Base-by-base conservation (phyloP, 2,329 filamentous ascomycete species). In the Didymella keratinophila region DNA sequence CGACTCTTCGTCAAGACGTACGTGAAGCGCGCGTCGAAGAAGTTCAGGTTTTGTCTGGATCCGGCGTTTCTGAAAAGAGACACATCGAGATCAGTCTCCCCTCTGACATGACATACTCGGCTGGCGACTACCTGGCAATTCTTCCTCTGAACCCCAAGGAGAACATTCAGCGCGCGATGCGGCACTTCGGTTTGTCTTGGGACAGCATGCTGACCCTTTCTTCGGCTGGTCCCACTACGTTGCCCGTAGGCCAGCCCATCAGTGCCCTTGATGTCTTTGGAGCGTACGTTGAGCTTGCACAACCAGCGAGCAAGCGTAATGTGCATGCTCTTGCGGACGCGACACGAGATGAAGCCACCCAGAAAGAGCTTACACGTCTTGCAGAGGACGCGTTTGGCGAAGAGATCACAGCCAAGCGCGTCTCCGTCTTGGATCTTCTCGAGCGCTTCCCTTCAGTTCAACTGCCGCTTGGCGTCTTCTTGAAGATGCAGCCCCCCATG, bases 91-190 rank as follows among this genome's bases (percentile, higher is more conserved):
- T 82, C 55, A 73, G 77, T 48, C 68, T 82, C 8, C 80, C 80
- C 0, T 75, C 75, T 1, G 77, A 73, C 8, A 78, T 86, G 80
- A 83, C 81, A 0, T 94, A 93, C 76, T 82, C 84, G 37, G 84
- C 88, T 2, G 91, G 91, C 14, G 91, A 94, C 70, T 94, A 95
- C 71, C 82, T 94, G 0, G 88, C 89, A 0, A 81, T 93, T 2
- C 79, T 93, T 1, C 91, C 91, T 0, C 77, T 91, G 28, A 94
- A 94, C 71, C 86, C 87, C 1, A 81, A 81, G 44, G 77, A 82
- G 28, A 86, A 80, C 10, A 84, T 93, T 2, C 81, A 82, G 4
- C 82, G 89, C 9, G 89, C 85, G 0, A 85, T 92, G 76, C 79
- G 78, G 18, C 81, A 83, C 20, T 93, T 93, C 71, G 78, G 83